Conservation (phyloP, 2,329 filamentous ascomycete species). For the Fusarium odoratissimum region DNA sequence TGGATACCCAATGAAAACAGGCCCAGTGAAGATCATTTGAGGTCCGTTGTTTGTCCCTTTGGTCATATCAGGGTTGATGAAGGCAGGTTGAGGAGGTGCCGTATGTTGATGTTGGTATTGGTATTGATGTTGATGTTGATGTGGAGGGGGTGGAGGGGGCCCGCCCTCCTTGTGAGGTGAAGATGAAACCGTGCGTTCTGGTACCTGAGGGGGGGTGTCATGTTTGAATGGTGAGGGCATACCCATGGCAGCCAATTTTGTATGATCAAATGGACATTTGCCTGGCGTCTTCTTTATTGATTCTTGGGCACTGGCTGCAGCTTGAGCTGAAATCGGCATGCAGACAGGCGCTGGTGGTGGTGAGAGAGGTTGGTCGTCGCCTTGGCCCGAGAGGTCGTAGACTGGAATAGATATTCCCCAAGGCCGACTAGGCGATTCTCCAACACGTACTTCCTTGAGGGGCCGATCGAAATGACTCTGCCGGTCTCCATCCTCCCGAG, state of each 20-base stretch:
- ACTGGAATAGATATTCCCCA: conserved; percentile 90
- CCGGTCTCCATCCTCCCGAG: conserved; percentile 65
- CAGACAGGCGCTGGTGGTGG: conserved; percentile 69
- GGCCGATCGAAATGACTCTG: conserved; percentile 84
- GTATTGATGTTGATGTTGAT: conserved; percentile 14
- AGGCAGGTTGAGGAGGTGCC: conserved; percentile 58
- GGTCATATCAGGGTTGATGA: conserved; percentile 59
- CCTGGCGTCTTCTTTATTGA: conserved; percentile 49
- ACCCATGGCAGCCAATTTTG: conserved; percentile 55
- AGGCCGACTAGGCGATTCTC: conserved; percentile 90
- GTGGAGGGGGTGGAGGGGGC: conserved; percentile 23
- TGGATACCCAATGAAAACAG: conserved; percentile 92
- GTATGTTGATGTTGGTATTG: conserved; percentile 18
- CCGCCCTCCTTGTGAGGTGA: conserved; percentile 39
- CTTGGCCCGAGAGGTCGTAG: conserved; percentile 56
- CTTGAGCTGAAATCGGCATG: conserved; percentile 55
- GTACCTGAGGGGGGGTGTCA: conserved; percentile 23
- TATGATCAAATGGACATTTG: conserved; percentile 71
- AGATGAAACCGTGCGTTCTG: conserved; percentile 23
- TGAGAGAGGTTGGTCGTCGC: conserved; percentile 59
- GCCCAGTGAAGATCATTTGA: conserved; percentile 89
- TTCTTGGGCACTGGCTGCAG: conserved; percentile 40
- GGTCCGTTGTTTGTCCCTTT: conserved; percentile 55
- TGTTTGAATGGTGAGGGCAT: conserved; percentile 29
- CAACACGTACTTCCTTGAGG: conserved; percentile 89